A percentile compares a stretch with the other conserved stretches of the same genome.
Evolutionary conservation across 2,329 filamentous ascomycete species (phyloP).

Genomic region (Mycosphaerelloides madeirae): DNA sequence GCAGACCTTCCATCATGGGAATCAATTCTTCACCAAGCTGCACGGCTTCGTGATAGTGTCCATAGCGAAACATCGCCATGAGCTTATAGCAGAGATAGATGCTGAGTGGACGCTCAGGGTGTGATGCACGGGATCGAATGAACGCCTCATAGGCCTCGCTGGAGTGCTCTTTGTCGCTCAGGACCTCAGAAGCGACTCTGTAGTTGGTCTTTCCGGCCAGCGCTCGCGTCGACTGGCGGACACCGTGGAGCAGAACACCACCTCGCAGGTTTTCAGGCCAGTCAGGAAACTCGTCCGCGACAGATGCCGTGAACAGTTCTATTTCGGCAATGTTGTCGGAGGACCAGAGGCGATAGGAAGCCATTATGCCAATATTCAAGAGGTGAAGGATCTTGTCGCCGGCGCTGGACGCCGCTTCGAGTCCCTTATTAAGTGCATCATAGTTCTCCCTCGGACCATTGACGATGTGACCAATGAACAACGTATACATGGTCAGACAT

Average conservation of each 20-base stretch:
- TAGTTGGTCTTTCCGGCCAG: conserved; percentile 67
- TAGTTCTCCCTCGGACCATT: conserved; percentile 57
- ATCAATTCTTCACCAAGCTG: conserved; percentile 40
- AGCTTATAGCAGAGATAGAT: conserved; percentile 60
- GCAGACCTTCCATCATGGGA: conserved; percentile 39
- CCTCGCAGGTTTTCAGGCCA: conserved; percentile 69
- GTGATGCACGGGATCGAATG: conserved; percentile 46
- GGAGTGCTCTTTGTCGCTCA: conserved; percentile 65
- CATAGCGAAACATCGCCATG: conserved; percentile 40
- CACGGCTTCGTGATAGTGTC: conserved; percentile 40
- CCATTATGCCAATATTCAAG: conserved; percentile 64
- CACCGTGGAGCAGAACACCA: conserved; percentile 62
- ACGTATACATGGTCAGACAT: conserved; percentile 63
- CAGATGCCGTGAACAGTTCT: conserved; percentile 65
- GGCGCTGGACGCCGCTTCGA: conserved; percentile 61
- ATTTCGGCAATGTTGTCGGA: conserved; percentile 65
- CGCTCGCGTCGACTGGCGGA: conserved; percentile 63
- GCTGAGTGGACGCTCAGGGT: conserved; percentile 60
- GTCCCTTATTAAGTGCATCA: conserved; percentile 57
- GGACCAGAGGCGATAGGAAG: conserved; percentile 63
- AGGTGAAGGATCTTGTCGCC: conserved; percentile 70
- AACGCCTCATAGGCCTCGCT: conserved; percentile 51
- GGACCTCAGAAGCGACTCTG: conserved; percentile 50
- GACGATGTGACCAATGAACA: conserved; percentile 67
- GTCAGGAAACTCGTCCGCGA: conserved; percentile 67